A percentile compares a stretch with the other conserved stretches of the same genome.
These are phyloP conservation scores for Xanthoconium stramineum DNA, from an alignment of 768 basidiomycete species.

Conservation along the genomic window DNA sequence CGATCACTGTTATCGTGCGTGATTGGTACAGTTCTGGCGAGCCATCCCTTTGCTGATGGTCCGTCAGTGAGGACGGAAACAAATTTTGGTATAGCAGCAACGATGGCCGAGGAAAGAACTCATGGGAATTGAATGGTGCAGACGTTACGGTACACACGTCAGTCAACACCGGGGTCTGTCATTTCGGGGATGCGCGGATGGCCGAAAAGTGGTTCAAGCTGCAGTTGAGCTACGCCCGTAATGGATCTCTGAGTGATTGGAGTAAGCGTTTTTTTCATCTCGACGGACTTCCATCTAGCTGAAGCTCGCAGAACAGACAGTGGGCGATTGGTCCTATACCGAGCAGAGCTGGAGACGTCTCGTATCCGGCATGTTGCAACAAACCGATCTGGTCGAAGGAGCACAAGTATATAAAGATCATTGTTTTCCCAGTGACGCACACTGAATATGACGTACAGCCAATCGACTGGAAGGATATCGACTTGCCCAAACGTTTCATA, in stretches of 20 bases:
- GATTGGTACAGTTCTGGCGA: no score
- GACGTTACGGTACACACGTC: not conserved
- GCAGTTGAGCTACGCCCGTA: not conserved
- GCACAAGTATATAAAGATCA: no score
- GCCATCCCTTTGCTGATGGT: not conserved
- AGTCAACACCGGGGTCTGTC: not conserved
- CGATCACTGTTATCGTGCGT: not conserved
- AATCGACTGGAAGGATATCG: not conserved
- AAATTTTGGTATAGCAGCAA: not conserved
- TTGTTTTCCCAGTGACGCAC: not conserved
- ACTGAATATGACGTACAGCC: not conserved
- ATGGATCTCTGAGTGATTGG: not conserved
- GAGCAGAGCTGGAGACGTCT: slow-evolving; percentile 7
- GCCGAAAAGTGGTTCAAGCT: slow-evolving; percentile 6
- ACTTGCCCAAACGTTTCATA: not conserved
- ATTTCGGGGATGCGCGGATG: not conserved
- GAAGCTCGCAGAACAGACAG: not conserved
- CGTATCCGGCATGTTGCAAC: slow-evolving; percentile 1
- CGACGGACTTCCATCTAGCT: not conserved
- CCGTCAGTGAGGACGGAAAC: not conserved
- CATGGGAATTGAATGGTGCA: not conserved
- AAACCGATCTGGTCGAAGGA: not conserved
- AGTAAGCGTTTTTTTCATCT: not conserved
- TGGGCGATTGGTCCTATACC: slow-evolving; percentile 1
- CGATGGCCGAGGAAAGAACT: not conserved